Base-by-base conservation (phyloP, 345 rosid genomes). In the Acer saccharum region DNA sequence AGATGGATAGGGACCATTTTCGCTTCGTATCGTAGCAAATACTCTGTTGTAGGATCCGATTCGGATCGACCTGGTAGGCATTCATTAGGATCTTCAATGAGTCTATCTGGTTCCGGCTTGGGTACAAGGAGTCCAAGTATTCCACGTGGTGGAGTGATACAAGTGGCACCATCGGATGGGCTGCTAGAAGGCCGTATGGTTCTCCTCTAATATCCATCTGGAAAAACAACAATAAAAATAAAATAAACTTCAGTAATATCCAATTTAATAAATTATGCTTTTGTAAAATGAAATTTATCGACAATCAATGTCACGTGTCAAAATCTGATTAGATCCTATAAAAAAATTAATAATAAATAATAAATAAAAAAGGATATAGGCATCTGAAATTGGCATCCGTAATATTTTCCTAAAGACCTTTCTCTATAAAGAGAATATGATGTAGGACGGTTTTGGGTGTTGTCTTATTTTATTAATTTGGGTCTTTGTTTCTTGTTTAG, bases 161-260 rank as follows among this genome's bases (percentile, higher is more conserved):
- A 25, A 93, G 89, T 2, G 98, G 97, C 6, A 88, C 79, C 23
- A 84, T 46, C 1, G 98, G 98, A 74, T 95, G 98, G 17, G 98
- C 97, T 18, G 93, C 89, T n/a, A 93, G 77, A 12, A 84, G 82
- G 25, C 98, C 98, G 62, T 82, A 95, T 6, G 93, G 86, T 68
- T 87, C 87, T 69, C 91, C 98, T 79, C 90, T 86, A 14, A 95
- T 88, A 74, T 95, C 98, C 70, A 91, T 77, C 98, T 95, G 91
- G 69, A 78, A 70, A 32, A 60, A 64, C 13, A 68, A 10, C 14
- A 9, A 20, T 20, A 44, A 21, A 57, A 43, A 35, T 35, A 35
- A 35, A 35, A 5, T 4, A 35, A 4, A 35, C n/a, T n/a, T n/a
- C n/a, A n/a, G n/a, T n/a, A n/a, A n/a, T n/a, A n/a, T n/a, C n/a